phyloP scores from a whole-genome alignment of 164 flowering plant species.

The Magnolia officinalis region DNA sequence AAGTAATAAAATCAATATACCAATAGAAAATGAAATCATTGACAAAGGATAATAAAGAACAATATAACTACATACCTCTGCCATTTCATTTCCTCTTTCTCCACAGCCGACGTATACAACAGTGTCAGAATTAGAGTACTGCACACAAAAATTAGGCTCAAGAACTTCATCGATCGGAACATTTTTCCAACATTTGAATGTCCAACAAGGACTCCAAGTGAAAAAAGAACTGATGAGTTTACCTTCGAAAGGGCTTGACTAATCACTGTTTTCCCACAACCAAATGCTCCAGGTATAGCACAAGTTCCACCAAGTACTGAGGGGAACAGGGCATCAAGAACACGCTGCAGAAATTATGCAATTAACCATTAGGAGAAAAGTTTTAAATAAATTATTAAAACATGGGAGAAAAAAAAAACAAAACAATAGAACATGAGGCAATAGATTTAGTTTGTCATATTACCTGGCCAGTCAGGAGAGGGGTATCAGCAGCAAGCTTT shows the following conservation, averaged over 20 bases:
- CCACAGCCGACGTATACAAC: constrained; percentile 99
- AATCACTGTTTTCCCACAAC: constrained; percentile 99
- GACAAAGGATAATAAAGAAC: background rate
- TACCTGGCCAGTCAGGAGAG: constrained; percentile 99
- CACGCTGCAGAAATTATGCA: constrained; percentile 61
- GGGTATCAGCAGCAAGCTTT: constrained; percentile 99
- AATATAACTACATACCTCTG: constrained; percentile 56
- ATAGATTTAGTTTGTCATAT: background rate
- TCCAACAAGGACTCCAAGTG: background rate
- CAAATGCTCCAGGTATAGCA: constrained; percentile 99
- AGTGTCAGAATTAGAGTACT: constrained; percentile 98
- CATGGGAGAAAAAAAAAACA: background rate
- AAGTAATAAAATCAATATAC: background rate
- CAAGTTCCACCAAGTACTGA: constrained; percentile 99
- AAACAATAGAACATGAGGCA: background rate
- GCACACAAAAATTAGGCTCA: constrained; percentile 25
- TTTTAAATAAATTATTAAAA: background rate
- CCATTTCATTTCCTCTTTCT: constrained; percentile 99
- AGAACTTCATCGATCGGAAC: background rate
- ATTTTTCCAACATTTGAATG: background rate
- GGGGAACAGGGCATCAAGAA: constrained; percentile 99
- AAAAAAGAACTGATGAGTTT: constrained; percentile 1
- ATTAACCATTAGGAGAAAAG: constrained; percentile 13
- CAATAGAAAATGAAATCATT: background rate
- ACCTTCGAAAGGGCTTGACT: constrained; percentile 99